Conservation (phyloP, 75 land plant species). For the Picea glauca region DNA sequence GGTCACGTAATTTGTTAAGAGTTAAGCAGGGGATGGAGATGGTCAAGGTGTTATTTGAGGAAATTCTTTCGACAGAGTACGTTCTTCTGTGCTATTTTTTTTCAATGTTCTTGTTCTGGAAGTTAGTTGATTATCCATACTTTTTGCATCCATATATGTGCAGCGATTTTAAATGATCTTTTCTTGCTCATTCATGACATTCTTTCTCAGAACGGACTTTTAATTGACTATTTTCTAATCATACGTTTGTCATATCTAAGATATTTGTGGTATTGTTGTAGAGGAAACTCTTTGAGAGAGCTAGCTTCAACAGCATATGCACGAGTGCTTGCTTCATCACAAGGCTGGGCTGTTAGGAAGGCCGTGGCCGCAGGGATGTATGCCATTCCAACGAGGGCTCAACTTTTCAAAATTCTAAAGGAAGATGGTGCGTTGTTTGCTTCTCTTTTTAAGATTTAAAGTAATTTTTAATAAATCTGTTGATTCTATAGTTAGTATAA, state of each 20-base stretch:
- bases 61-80: conserved; percentile 67
- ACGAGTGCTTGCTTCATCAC: conserved; percentile 77
- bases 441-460: no score
- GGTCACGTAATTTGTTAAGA: conserved; percentile 78
- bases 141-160: neutral
- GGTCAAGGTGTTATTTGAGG: conserved; percentile 75
- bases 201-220: neutral
- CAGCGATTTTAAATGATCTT: neutral
- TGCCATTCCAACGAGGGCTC: conserved; percentile 76
- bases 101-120: neutral
- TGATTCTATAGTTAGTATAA: no score
- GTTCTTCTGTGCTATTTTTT: conserved; percentile 9
- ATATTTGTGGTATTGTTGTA: conserved; percentile 8
- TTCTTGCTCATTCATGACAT: neutral
- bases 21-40: conserved; percentile 92
- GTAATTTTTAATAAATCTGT: no score
- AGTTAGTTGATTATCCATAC: neutral
- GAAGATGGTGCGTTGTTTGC: conserved; percentile 59
- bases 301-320: conserved; percentile 84
- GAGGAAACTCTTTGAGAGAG: conserved; percentile 57
- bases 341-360: conserved; percentile 79
- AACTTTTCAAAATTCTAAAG: conserved; percentile 66
- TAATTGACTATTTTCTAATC: neutral
- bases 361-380: conserved; percentile 90
- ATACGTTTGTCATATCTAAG: conserved; percentile 2